Percentiles rank a stretch among this genome's conserved stretches.
Evolutionary conservation across 2,329 filamentous ascomycete genomes (phyloP).

Genomic region (Claviceps sp.): DNA sequence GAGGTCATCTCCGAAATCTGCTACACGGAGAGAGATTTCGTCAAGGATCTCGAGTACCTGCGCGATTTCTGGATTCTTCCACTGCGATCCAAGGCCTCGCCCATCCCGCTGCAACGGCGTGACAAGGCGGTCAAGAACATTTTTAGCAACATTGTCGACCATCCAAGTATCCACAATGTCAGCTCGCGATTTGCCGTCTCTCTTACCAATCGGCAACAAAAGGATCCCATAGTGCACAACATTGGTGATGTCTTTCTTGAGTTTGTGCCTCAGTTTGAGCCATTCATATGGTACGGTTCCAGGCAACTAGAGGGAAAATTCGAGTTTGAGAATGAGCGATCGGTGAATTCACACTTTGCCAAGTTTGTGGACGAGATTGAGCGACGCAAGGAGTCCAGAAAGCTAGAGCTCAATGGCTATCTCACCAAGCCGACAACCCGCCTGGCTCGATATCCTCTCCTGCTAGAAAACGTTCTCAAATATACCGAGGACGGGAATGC

Average conservation of each 20-base stretch:
- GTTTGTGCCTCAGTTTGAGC: constrained; percentile 82
- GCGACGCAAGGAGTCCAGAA: constrained; percentile 87
- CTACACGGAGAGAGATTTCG: constrained; percentile 97
- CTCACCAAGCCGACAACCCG: constrained; percentile 94
- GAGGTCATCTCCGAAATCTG: constrained; percentile 97
- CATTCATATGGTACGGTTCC: constrained; percentile 91
- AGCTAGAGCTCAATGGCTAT: constrained; percentile 93
- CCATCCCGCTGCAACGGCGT: constrained; percentile 74
- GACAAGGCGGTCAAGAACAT: constrained; percentile 89
- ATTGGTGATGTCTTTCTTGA: constrained; percentile 92
- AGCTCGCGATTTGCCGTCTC: constrained; percentile 79
- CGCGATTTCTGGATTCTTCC: constrained; percentile 98
- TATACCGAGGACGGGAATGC: constrained; percentile 80
- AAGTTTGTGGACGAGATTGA: constrained; percentile 96
- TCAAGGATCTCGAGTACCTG: constrained; percentile 95
- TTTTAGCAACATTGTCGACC: constrained; percentile 88
- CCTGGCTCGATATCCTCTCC: constrained; percentile 80
- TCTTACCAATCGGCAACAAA: constrained; percentile 83
- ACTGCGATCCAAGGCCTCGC: constrained; percentile 66
- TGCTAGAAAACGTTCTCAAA: constrained; percentile 85
- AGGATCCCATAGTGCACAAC: constrained; percentile 74
- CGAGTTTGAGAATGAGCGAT: constrained; percentile 93
- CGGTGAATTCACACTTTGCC: constrained; percentile 68
- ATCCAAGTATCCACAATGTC: constrained; percentile 68
- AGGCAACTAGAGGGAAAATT: constrained; percentile 95